Evolutionary conservation across 208 protist species (phyloP), one percentile per base, ranked within the genome.

Genomic region (Leishmania martiniquensis): DNA sequence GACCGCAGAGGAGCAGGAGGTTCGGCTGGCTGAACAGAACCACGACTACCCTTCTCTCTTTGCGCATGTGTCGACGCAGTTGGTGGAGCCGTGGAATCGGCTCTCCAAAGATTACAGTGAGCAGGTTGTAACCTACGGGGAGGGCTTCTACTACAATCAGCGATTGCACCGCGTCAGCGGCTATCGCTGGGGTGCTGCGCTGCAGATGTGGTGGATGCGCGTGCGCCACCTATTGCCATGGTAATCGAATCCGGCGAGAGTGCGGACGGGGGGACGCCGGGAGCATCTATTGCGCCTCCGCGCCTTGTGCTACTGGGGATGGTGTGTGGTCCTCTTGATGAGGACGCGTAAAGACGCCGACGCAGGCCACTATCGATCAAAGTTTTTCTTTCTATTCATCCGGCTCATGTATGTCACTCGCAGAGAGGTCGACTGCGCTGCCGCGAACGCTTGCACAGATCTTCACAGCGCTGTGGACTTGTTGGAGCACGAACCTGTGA

Each of bases 51-150:
- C 5, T 1, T 65, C 62, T n/a, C 51, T 15, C 4, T 84, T 84
- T 44, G 22, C 5, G 15, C 55, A 42, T 29, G 45, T 32, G 32
- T 79, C 80, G 42, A 79, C 80, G 70, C 80, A 84, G 75, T 68
- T 93, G 37, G 89, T 96, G 44, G 92, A 96, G 83, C 91, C 91
- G 74, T 95, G 91, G 90, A 82, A 87, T n/a, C 74, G 65, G 3
- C 72, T 72, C 17, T 49, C 55, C 42, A 51, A 37, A 25, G 75
- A 85, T 6, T 63, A 75, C 49, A 71, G 77, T 20, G 70, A 44
- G 2, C 47, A 81, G 51, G 76, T 81, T 44, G 75, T 88, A 15
- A 70, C 45, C 12, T 63, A 87, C 63, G 92, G 92, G 20, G 92
- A 96, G 59, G 92, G 92, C 15, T 62, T 62, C 17, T 91, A 81